Conservation (phyloP, 1,284 basidiomycete genomes). For the Trichosporon ovoides region DNA sequence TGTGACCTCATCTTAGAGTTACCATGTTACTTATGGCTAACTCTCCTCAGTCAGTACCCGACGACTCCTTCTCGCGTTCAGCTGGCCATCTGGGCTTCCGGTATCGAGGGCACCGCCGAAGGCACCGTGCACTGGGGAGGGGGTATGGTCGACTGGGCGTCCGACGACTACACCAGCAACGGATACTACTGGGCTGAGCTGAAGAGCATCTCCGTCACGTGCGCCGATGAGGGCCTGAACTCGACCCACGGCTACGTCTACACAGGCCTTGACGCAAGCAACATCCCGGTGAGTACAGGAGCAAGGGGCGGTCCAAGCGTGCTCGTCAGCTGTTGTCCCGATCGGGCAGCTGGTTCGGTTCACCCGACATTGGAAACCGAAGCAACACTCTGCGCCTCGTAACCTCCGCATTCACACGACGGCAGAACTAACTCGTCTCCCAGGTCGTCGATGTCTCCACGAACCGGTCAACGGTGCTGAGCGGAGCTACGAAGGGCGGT, state of each 20-base stretch:
- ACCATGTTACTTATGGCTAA: too few species aligned
- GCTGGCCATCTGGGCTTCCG: slow-evolving; percentile 73
- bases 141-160: slow-evolving; percentile 69
- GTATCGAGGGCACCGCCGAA: slow-evolving; percentile 56
- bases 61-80: slow-evolving; percentile 71
- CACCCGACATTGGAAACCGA: too few species aligned
- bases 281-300: slow-evolving; percentile 24
- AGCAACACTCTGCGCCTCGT: not conserved
- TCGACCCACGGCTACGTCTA: slow-evolving; percentile 34
- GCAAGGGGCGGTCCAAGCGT: too few species aligned
- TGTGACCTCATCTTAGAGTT: too few species aligned
- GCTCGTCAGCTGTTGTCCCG: too few species aligned
- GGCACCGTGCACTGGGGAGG: slow-evolving; percentile 73
- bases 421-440: not conserved
- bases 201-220: slow-evolving; percentile 32
- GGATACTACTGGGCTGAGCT: slow-evolving; percentile 43
- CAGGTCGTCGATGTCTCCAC: slow-evolving; percentile 10
- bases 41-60: slow-evolving; percentile 55
- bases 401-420: not conserved
- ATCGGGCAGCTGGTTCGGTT: too few species aligned
- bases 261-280: slow-evolving; percentile 23
- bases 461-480: slow-evolving; percentile 15
- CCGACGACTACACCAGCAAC: slow-evolving; percentile 62
- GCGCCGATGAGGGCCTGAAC: slow-evolving; percentile 22
- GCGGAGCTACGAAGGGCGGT: not conserved